Evolutionary conservation across 257 asterid species (phyloP), one percentile per base, ranked within the genome.

Genomic region (Coffea canephora): DNA sequence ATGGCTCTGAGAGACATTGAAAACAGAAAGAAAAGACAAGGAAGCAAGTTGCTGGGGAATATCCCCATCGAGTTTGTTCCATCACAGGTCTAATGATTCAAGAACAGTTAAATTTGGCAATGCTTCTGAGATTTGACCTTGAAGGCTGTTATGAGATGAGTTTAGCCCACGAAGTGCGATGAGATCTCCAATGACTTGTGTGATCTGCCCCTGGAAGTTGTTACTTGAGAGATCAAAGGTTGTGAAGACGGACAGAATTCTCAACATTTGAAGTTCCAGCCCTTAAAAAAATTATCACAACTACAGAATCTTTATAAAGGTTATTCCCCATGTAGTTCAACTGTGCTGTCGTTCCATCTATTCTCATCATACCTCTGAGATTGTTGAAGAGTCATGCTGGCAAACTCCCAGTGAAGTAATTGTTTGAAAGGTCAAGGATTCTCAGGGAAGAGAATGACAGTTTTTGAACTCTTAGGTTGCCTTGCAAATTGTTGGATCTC

Each of bases 401-500:
- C 69, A 86, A 8, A 55, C 18, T 67, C 6, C 89, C 87, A 43
- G 50, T 79, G 75, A 86, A 81, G 10, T 39, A 66, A 79, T 86
- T 86, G 14, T 45, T 21, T 13, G 85, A 83, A 50, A 83, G 81
- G 69, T 86, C 85, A 59, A 86, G 52, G 55, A 86, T 73, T 81
- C 69, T 62, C n/a, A 86, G 49, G 13, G 73, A 49, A 4, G 84
- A 3, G 77, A 83, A 78, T 2, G 69, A 74, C 52, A 8, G 3
- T 11, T 8, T 15, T 64, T 70, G 57, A 59, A 21, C 23, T 13
- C 8, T 68, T 6, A 80, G 21, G 43, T 64, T 69, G 10, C 89
- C 85, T 49, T 71, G 66, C 27, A 86, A 65, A 6, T 61, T 39
- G 73, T 86, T 86, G 27, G 85, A 71, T 70, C 86, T 80, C 87